Base-by-base conservation (phyloP, 139 green algal genomes). In the Astrephomene gubernaculifera region DNA sequence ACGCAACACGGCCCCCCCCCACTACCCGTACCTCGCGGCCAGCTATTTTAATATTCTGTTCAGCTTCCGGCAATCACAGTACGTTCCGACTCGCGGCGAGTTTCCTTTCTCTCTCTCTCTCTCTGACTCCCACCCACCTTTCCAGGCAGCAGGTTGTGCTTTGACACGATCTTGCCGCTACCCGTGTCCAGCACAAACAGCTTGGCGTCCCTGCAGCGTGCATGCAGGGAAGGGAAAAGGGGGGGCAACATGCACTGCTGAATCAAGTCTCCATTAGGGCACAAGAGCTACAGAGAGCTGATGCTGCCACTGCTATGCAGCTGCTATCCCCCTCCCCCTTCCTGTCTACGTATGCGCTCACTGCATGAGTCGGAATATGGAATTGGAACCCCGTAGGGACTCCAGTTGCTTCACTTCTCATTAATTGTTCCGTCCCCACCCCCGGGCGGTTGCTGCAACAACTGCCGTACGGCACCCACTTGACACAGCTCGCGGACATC, bases 121-220 rank as follows among this genome's bases (percentile, higher is more conserved):
- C 49, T 65, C 29, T 44, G n/a, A 22, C 64, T 10, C 31, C 9
- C 1, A 2, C 43, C 0, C 43, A 85, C 79, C 85, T 89, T 86
- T 35, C 70, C 53, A 6, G 52, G 79, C 41, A 88, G 76, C 41
- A 90, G 38, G 12, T 38, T 71, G 14, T 81, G 73, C 44, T 88
- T 88, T 7, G 79, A 70, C 36, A 93, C 90, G 49, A 93, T 91
- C 81, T 92, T 93, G 57, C 88, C 88, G 0, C 63, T 92, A 33
- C 64, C 43, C 14, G 75, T 90, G 73, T 93, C 90, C 53, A 92
- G 60, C n/a, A 93, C 71, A 61, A 87, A 89, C 33, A 93, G 49
- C 36, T 85, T 87, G 63, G 73, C 81, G 53, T 92, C 90, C 78
- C 88, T 91, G n/a, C n/a, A n/a, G n/a, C 54, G 22, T 24, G 14